These are phyloP conservation scores for Syzygium aromaticum DNA, from an alignment of 345 rosid genomes.

Conservation along the genomic window DNA sequence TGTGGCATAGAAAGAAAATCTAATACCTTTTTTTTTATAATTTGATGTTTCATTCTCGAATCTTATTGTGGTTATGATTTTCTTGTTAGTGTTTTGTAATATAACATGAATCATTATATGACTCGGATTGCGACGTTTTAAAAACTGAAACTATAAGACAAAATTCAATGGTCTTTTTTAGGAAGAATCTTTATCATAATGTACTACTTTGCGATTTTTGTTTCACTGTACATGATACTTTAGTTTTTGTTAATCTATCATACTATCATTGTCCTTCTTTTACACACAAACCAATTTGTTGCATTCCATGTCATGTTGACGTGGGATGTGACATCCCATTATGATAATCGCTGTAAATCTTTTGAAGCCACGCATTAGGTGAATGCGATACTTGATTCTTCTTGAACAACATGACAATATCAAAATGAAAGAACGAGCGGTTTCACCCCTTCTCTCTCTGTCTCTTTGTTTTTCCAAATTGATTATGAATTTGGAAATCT, in stretches of 20 bases:
- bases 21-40: neutral
- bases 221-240: neutral
- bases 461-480: neutral
- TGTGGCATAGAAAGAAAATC: neutral
- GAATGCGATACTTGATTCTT: neutral
- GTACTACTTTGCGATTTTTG: neutral
- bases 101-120: neutral
- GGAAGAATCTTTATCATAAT: neutral
- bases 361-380: neutral
- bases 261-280: neutral
- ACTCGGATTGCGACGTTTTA: accelerated
- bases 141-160: neutral
- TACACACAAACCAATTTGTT: neutral
- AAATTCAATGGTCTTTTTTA: neutral
- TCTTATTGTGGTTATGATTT: neutral
- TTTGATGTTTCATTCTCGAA: neutral
- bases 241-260: neutral
- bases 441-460: neutral
- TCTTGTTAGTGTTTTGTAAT: neutral
- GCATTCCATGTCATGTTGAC: neutral
- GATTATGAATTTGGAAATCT: neutral
- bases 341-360: neutral
- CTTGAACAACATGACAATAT: neutral
- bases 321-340: neutral
- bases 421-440: neutral